A percentile compares a stretch with the other conserved stretches of the same genome.
Evolutionary conservation across 306 rosid species (phyloP).

Genomic region (Echinosophora koreensis): DNA sequence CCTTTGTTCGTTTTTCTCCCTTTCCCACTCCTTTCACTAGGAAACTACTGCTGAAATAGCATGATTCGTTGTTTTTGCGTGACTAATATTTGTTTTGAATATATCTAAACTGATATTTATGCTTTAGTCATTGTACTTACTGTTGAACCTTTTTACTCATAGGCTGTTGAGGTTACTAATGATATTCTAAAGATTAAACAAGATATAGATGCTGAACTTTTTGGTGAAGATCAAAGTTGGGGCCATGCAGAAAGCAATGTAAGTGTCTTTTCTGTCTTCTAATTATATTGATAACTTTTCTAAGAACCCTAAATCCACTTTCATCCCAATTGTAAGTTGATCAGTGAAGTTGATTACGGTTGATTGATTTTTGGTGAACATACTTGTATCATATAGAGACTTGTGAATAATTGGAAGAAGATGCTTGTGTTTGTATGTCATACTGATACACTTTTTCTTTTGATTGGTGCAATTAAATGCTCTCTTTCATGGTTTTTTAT

Average conservation of each 20-base stretch:
- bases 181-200: slow-evolving; percentile 69
- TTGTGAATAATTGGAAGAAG: not conserved
- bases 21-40: not conserved
- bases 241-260: slow-evolving; percentile 70
- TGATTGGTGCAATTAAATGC: not conserved
- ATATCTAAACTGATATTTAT: slow-evolving; percentile 5
- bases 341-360: slow-evolving; percentile 3
- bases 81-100: not conserved
- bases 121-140: not conserved
- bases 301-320: not conserved
- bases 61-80: not conserved
- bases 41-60: not conserved
- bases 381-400: not conserved
- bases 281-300: not conserved
- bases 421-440: not conserved
- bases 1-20: not conserved
- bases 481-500: slow-evolving; percentile 6
- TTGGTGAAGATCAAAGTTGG: slow-evolving; percentile 81
- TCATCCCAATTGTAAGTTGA: slow-evolving; percentile 8
- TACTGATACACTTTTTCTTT: not conserved
- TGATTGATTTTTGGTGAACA: slow-evolving; percentile 6
- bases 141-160: slow-evolving; percentile 27
- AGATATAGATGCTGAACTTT: slow-evolving; percentile 73
- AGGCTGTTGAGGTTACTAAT: slow-evolving; percentile 69
- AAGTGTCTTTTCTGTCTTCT: slow-evolving; percentile 43